These are phyloP conservation scores for Fusarium sarcochroum DNA, from an alignment of 2,329 filamentous ascomycete species.

Conservation along the genomic window DNA sequence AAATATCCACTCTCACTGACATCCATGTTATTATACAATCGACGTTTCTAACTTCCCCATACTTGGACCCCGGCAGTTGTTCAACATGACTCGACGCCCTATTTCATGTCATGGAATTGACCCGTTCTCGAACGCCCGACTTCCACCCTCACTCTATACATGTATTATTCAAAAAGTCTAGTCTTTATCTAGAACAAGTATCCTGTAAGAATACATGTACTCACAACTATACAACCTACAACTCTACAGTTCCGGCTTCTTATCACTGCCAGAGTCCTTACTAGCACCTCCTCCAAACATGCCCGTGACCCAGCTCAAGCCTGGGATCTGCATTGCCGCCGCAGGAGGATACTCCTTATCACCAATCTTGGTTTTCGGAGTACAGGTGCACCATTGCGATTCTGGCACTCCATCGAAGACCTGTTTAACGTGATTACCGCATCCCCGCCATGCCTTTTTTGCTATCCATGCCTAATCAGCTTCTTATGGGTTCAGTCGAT, in stretches of 20 bases:
- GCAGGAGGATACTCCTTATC: conserved; percentile 63
- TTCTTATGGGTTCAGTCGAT: neutral
- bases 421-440: conserved; percentile 61
- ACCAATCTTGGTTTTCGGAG: conserved; percentile 59
- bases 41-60: neutral
- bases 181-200: no score
- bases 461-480: conserved; percentile 49
- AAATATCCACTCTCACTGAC: no score
- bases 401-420: conserved; percentile 61
- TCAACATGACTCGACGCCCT: conserved; percentile 23
- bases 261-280: conserved; percentile 7
- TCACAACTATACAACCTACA: neutral
- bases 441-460: conserved; percentile 65
- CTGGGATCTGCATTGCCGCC: conserved; percentile 57
- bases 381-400: conserved; percentile 64
- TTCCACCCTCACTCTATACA: neutral
- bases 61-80: conserved; percentile 3
- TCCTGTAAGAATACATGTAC: neutral
- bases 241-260: conserved; percentile 42
- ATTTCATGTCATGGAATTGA: conserved; percentile 22
- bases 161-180: neutral
- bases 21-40: neutral
- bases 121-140: neutral
- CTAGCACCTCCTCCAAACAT: conserved; percentile 38
- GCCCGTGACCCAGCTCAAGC: conserved; percentile 56